Evolutionary conservation across 257 asterid species (phyloP), one percentile per base, ranked within the genome.

Genomic region (Haberlea rhodopensis): DNA sequence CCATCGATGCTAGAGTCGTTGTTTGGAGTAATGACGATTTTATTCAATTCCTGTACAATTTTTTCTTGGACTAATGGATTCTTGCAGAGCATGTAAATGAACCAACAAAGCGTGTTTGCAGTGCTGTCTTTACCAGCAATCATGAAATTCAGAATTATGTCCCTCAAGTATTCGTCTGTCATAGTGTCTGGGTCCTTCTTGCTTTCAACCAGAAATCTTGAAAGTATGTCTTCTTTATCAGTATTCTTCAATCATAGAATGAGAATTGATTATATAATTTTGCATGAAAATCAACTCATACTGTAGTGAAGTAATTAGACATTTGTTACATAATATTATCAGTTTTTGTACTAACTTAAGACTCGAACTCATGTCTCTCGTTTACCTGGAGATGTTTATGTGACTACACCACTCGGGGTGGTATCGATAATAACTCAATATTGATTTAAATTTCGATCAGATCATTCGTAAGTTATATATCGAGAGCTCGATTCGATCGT

Each of bases 91-190:
- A 75, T 56, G 34, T 80, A 88, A 64, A 86, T 71, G 70, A 88
- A 85, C 96, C 95, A 89, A 46, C 88, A 79, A 19, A 89, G 90
- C 34, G 95, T 84, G 78, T 80, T 83, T 7, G 95, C 91, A 2
- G 91, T 87, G 7, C 81, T 71, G 71, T 87, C 95, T 75, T 87
- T 87, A 34, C 55, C n/a, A n/a, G n/a, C n/a, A n/a, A n/a, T n/a
- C n/a, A n/a, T n/a, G n/a, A n/a, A n/a, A n/a, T n/a, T n/a, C n/a
- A n/a, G n/a, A n/a, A n/a, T n/a, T n/a, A n/a, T n/a, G n/a, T n/a
- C n/a, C n/a, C n/a, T n/a, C n/a, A 88, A 75, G 73, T 88, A 82
- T 48, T 67, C 69, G 76, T 84, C 77, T 18, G 69, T 78, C 95
- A 84, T 84, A 28, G 72, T 74, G 60, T 73, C 71, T 0, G 92